A percentile compares a stretch with the other conserved stretches of the same genome.
phyloP scores from a whole-genome alignment of 805 yeast species.

The Lipomyces sp. region DNA sequence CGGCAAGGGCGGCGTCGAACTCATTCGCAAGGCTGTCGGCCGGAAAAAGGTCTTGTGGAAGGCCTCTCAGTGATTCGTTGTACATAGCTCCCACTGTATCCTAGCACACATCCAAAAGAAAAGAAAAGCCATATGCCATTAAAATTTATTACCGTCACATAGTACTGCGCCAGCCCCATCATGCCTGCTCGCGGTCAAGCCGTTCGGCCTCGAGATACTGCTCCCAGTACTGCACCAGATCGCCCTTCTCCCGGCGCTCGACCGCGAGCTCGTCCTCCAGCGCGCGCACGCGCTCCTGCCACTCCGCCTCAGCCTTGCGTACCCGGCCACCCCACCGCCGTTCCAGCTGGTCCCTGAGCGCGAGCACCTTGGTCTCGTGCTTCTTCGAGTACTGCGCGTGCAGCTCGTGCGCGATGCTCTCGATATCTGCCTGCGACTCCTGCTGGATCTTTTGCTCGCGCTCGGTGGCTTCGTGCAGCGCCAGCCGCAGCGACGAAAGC shows the following conservation, averaged over 20 bases:
- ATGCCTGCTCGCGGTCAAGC: too few relatives aligned
- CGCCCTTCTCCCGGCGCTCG: slow-evolving; percentile 19
- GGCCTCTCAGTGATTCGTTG: slow-evolving; percentile 26
- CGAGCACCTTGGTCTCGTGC: slow-evolving; percentile 18
- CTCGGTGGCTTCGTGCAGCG: slow-evolving; percentile 8
- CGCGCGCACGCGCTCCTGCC: not conserved
- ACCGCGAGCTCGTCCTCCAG: slow-evolving; percentile 3
- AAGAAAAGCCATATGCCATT: too few relatives aligned
- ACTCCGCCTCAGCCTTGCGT: not conserved
- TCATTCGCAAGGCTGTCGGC: slow-evolving; percentile 24
- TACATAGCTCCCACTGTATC: too few relatives aligned
- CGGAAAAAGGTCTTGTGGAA: slow-evolving; percentile 28
- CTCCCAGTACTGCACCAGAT: slow-evolving; percentile 17
- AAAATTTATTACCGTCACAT: too few relatives aligned
- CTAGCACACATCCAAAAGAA: too few relatives aligned
- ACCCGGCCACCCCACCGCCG: slow-evolving; percentile 1
- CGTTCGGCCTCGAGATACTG: slow-evolving; percentile 17
- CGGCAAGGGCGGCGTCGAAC: slow-evolving; percentile 36
- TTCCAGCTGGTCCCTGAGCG: slow-evolving; percentile 12
- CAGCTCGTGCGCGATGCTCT: slow-evolving; percentile 14
- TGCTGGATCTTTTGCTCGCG: too few relatives aligned
- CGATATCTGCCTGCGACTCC: too few relatives aligned
- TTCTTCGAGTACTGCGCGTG: slow-evolving; percentile 15
- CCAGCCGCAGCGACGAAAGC: slow-evolving; percentile 9
- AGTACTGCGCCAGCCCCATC: too few relatives aligned